phyloP scores from a whole-genome alignment of 192 early-diverging fungal species.

The Glomus cerebriforme region DNA sequence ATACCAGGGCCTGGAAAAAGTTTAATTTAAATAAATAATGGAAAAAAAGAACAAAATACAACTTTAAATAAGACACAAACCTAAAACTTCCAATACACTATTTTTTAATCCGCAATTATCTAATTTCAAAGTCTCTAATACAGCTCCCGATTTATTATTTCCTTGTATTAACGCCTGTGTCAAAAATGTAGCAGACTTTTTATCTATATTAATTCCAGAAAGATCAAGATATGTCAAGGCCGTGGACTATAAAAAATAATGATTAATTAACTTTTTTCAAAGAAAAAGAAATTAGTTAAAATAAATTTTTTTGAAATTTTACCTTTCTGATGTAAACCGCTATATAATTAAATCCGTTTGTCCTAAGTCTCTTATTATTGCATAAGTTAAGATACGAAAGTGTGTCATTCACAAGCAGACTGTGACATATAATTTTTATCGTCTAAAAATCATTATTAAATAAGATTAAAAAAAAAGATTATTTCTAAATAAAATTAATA shows the following conservation, averaged over 20 bases:
- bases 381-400: conserved; percentile 67
- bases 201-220: conserved; percentile 69
- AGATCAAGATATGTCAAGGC: conserved; percentile 68
- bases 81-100: conserved; percentile 42
- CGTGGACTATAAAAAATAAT: conserved; percentile 49
- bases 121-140: conserved; percentile 45
- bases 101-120: conserved; percentile 45
- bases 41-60: background rate
- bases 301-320: conserved; percentile 7
- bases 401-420: conserved; percentile 67
- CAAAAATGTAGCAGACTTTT: conserved; percentile 67
- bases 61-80: conserved; percentile 15
- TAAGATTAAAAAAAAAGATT: background rate
- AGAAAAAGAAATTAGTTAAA: background rate
- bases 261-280: background rate
- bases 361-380: conserved; percentile 68
- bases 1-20: conserved; percentile 41
- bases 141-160: conserved; percentile 42
- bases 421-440: conserved; percentile 68
- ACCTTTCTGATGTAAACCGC: conserved; percentile 72
- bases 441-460: conserved; percentile 39
- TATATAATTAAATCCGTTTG: conserved; percentile 74
- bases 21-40: conserved; percentile 16
- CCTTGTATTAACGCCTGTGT: conserved; percentile 59
- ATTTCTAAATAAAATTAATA: background rate